Conservation (phyloP, 1,284 basidiomycete species). For the Chiua sp. region DNA sequence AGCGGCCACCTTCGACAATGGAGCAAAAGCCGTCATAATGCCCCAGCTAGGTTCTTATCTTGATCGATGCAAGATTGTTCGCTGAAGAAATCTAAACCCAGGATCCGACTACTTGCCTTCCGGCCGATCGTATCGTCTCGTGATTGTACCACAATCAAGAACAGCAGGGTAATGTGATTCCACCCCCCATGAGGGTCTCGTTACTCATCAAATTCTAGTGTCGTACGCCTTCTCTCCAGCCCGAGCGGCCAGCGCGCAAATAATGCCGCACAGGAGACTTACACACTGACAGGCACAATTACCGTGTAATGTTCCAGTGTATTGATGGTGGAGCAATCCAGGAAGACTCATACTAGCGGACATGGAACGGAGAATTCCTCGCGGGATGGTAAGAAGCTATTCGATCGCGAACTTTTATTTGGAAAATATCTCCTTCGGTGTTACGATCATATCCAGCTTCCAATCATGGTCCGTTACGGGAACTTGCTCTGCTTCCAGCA, state of each 20-base stretch:
- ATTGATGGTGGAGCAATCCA: constrained; percentile 15
- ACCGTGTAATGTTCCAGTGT: constrained; percentile 20
- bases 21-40: constrained; percentile 62
- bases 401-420: constrained; percentile 14
- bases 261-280: constrained; percentile 26
- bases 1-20: constrained; percentile 65
- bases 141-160: constrained; percentile 34
- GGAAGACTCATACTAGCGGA: constrained; percentile 28
- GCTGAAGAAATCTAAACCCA: constrained; percentile 21
- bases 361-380: constrained; percentile 12
- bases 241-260: constrained; percentile 25
- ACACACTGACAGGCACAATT: constrained; percentile 34
- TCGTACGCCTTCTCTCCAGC: constrained; percentile 37
- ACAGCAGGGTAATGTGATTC: constrained; percentile 35
- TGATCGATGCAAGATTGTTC: constrained; percentile 4
- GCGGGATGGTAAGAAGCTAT: constrained; percentile 18
- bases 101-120: constrained; percentile 41
- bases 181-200: constrained; percentile 15
- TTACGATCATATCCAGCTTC: constrained; percentile 69
- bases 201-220: constrained; percentile 27
- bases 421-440: constrained; percentile 49
- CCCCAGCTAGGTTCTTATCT: constrained; percentile 60
- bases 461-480: constrained; percentile 69
- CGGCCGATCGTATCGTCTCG: constrained; percentile 39
- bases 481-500: constrained; percentile 57